Evolutionary conservation across 2,329 filamentous ascomycete genomes (phyloP), one percentile per base, ranked within the genome.

Genomic region (Exophiala dermatitidis): DNA sequence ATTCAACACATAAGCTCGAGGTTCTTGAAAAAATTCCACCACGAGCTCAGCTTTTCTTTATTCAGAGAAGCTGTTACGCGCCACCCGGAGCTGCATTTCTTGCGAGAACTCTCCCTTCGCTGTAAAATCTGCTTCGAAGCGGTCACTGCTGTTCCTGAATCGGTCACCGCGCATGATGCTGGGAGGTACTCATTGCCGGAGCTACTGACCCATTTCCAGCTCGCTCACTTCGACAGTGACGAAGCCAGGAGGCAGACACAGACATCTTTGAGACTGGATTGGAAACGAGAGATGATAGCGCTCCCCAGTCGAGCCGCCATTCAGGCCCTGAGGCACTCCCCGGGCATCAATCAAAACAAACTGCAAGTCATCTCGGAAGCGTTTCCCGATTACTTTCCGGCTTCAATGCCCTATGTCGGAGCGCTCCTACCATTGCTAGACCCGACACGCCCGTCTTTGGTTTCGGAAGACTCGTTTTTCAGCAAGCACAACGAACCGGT

Each of bases 211-310:
- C 69, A 71, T 63, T 71, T 71, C 46, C 64, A 72, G 65, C 61
- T 64, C 68, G 51, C 64, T 59, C 56, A 69, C 68, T 50, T 69
- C 44, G 68, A 70, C 40, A 58, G 60, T 50, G 47, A 50, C 43
- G 53, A 62, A 10, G 46, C 45, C 3, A 55, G 50, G 26, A 46
- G 19, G 19, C 28, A 41, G 8, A 34, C 43, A 30, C 48, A 48
- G 12, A 50, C 59, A 12, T 57, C 65, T 8, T 61, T 65, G 7
- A 62, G 62, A 10, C 57, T 71, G 31, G 76, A 83, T 61, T 84
- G 81, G 81, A 77, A 76, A 54, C 72, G 72, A 52, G 75, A 82
- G 53, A 82, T 84, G 79, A 75, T 85, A 48, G 74, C 79, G 58
- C 68, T 84, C 41, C 81, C 81, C 1, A 75, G 78, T 57, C 68